Percentiles rank a stretch among this genome's conserved stretches.
Conservation (phyloP, 306 rosid genomes). For the Oemleria cerasiformis region DNA sequence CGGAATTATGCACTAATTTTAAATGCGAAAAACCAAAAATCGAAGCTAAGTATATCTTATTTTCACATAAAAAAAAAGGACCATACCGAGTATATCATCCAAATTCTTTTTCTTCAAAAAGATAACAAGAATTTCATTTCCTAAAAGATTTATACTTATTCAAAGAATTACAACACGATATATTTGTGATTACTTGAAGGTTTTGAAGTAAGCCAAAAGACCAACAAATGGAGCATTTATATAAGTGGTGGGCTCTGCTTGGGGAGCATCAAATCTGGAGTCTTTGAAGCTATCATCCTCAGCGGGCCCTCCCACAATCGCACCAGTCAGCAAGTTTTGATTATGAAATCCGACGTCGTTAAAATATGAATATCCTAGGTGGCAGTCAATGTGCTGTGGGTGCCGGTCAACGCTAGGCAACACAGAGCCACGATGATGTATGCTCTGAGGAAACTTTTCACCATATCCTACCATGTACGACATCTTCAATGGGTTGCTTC, state of each 20-base stretch:
- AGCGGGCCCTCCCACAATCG: conserved; percentile 53
- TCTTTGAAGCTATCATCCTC: conserved; percentile 31
- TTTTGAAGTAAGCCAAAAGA: conserved; percentile 46
- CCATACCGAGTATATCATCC: too few relatives aligned
- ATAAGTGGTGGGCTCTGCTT: conserved; percentile 53
- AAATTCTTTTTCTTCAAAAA: too few relatives aligned
- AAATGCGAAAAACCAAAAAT: too few relatives aligned
- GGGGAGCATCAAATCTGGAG: conserved; percentile 36
- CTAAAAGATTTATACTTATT: too few relatives aligned
- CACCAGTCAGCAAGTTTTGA: conserved; percentile 42
- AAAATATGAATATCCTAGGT: conserved; percentile 33
- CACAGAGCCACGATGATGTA: conserved; percentile 54
- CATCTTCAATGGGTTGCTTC: conserved; percentile 25
- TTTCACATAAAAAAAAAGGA: too few relatives aligned
- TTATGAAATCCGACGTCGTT: conserved; percentile 23
- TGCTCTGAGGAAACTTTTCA: conserved; percentile 34
- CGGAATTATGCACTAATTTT: too few relatives aligned
- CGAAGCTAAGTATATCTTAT: too few relatives aligned
- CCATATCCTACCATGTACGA: conserved; percentile 64
- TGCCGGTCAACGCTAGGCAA: conserved; percentile 35
- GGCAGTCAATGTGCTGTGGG: conserved; percentile 30
- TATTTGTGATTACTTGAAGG: not conserved
- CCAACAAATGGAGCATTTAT: conserved; percentile 59
- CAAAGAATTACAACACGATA: too few relatives aligned
- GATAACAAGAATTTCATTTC: too few relatives aligned